Conservation (phyloP, 164 flowering plant species). For the Nymphaea thermarum region DNA sequence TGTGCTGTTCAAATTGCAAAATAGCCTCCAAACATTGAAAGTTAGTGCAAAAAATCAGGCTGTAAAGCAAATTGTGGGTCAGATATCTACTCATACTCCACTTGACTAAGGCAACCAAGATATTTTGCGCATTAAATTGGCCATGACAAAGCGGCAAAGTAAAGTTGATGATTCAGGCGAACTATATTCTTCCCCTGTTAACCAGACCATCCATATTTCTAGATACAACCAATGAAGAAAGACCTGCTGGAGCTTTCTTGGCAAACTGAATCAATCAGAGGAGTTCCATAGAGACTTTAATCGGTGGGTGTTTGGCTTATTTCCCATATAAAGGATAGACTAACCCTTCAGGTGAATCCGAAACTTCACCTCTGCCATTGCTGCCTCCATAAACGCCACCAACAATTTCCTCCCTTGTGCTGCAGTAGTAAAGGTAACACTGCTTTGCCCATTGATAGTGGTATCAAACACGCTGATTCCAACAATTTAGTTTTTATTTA, state of each 20-base stretch:
- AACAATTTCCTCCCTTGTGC: neutral
- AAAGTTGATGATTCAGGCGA: conserved; percentile 7
- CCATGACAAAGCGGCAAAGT: too few species aligned
- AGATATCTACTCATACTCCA: too few species aligned
- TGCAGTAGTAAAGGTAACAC: neutral
- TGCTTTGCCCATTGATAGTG: too few species aligned
- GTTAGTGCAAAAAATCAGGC: too few species aligned
- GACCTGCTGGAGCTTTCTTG: conserved; percentile 10
- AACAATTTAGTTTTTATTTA: too few species aligned
- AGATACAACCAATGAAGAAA: conserved; percentile 7
- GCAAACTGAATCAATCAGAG: conserved; percentile 10
- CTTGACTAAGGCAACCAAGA: too few species aligned
- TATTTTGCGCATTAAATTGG: too few species aligned
- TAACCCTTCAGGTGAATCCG: neutral
- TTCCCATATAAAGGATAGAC: neutral
- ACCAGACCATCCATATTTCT: conserved; percentile 7
- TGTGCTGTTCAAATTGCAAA: too few species aligned
- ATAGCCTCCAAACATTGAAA: too few species aligned
- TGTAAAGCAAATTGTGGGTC: too few species aligned
- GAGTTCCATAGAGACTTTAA: neutral
- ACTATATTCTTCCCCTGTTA: conserved; percentile 3
- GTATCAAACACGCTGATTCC: neutral
- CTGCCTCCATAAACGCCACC: neutral
- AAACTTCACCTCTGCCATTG: neutral
- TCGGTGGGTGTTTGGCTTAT: neutral